Evolutionary conservation across 257 asterid species (phyloP), one percentile per base, ranked within the genome.

Genomic region (Cynanchum wilfordii): DNA sequence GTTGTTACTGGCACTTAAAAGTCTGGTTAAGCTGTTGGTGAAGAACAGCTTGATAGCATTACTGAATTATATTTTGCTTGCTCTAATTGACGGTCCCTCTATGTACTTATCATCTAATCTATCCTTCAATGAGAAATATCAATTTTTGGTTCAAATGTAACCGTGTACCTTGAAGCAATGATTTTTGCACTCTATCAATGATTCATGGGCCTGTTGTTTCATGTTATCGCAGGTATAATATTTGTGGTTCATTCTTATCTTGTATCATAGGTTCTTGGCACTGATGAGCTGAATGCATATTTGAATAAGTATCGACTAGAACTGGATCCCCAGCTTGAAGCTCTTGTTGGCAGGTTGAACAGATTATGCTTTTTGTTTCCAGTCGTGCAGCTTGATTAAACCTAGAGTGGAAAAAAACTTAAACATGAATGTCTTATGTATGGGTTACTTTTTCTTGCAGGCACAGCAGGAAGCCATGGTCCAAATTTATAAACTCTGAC

Each of bases 381-480:
- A 12, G 40, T n/a, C 63, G 8, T 73, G 38, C 36, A 63, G 49
- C 69, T 63, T 36, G 69, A 36, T 36, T 64, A 19, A 33, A 64
- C 16, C 19, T 64, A 36, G 27, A 64, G 27, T 19, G 69, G 50
- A 36, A 62, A 30, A n/a, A 62, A 16, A 40, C 27, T 36, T 6
- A 5, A 9, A 29, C 63, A 20, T 27, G 42, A 24, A 25, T 75
- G 25, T 20, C 51, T 52, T 27, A 56, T 69, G 49, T 60, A 19
- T 71, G 44, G 36, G 17, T 80, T 22, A 66, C 12, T 27, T 15
- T n/a, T 74, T 73, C 55, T 49, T 38, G 50, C 83, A 82, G 86
- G 78, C 83, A 82, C 72, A 79, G 86, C 76, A 76, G 86, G 71
- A 82, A 82, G 78, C 83, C 86, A 0, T 82, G 86, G 86, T 76